phyloP scores from a whole-genome alignment of 2,329 filamentous ascomycete genomes.

The Aspergillus sp. region DNA sequence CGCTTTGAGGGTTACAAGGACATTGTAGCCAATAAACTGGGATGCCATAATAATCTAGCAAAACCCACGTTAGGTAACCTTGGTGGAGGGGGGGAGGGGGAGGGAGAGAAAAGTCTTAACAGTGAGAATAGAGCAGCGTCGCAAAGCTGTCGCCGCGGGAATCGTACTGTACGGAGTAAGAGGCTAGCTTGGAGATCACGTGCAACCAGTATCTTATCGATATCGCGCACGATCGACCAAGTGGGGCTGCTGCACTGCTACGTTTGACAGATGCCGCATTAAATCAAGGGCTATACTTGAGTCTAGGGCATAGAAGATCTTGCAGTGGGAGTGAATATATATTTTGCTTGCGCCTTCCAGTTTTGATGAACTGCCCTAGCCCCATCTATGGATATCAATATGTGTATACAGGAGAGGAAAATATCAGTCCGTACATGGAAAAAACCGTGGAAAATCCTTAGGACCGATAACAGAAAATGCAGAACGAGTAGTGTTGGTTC shows the following conservation, averaged over 20 bases:
- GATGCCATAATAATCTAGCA: constrained; percentile 48
- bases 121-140: neutral
- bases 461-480: neutral
- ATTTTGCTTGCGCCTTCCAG: too few species aligned
- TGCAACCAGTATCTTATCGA: neutral
- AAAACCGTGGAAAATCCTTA: neutral
- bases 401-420: constrained; percentile 1
- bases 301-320: neutral
- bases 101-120: neutral
- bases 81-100: too few species aligned
- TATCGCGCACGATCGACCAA: neutral
- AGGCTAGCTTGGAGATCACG: neutral
- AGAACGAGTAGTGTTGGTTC: neutral
- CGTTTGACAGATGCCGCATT: too few species aligned
- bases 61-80: too few species aligned
- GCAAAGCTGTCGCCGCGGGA: constrained; percentile 1
- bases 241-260: too few species aligned
- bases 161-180: neutral
- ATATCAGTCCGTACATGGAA: neutral
- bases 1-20: constrained; percentile 62
- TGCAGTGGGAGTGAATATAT: too few species aligned
- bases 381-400: constrained; percentile 8
- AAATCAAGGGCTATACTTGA: too few species aligned
- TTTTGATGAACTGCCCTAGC: neutral
- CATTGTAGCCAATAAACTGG: constrained; percentile 67